Conservation (phyloP, 192 early-diverging fungal genomes). For the Umbelopsis isabellina region DNA sequence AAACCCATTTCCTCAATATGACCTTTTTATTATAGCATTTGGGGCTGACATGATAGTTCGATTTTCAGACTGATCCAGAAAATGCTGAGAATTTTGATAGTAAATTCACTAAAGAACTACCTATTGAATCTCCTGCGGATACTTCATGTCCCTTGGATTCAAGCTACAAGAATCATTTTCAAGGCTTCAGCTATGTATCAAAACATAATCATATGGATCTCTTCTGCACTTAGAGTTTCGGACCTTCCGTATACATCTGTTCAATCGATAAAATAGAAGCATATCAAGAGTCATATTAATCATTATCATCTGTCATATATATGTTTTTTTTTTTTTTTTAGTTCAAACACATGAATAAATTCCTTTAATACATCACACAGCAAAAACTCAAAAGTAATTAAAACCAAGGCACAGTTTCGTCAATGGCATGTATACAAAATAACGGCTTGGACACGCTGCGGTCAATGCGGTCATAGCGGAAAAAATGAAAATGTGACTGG, state of each 20-base stretch:
- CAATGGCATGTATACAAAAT: no score
- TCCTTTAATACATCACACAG: not conserved
- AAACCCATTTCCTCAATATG: not conserved
- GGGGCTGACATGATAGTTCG: no score
- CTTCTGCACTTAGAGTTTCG: not conserved
- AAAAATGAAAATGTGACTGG: no score
- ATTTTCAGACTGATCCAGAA: conserved; percentile 51
- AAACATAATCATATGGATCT: conserved; percentile 25
- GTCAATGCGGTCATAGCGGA: no score
- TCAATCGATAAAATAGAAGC: not conserved
- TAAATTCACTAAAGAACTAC: conserved; percentile 68
- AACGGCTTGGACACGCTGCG: no score
- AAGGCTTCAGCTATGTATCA: conserved; percentile 45
- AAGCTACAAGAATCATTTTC: conserved; percentile 33
- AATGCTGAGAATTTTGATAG: conserved; percentile 82
- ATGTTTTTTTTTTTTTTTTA: no score
- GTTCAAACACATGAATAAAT: not conserved
- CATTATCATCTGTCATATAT: no score
- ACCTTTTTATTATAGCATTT: not conserved
- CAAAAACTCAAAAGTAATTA: no score
- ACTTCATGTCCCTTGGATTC: conserved; percentile 20
- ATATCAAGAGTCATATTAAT: not conserved
- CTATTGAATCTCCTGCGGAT: conserved; percentile 54
- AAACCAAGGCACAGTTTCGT: no score
- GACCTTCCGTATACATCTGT: no score